phyloP scores from a whole-genome alignment of 345 rosid species.

The Nephelium lappaceum region DNA sequence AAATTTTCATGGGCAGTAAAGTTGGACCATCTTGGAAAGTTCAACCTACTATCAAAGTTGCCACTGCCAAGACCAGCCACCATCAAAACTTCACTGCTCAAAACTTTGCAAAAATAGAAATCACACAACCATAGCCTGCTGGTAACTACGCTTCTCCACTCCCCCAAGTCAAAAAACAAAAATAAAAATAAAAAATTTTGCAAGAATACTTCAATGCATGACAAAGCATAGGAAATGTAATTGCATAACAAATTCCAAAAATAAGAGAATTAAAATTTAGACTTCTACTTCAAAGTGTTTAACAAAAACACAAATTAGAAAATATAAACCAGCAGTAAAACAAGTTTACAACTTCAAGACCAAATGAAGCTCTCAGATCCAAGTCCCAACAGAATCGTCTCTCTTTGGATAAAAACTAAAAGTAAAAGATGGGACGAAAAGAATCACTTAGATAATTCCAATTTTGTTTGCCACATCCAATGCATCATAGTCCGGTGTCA shows the following conservation, averaged over 20 bases:
- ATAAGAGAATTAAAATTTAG: background rate
- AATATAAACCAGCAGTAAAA: background rate
- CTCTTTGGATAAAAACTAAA: background rate
- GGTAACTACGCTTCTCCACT: no score
- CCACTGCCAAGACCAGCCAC: no score
- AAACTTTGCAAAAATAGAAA: no score
- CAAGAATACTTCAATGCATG: background rate
- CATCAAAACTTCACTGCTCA: no score
- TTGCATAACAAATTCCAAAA: background rate
- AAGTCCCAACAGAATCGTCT: conserved; percentile 15
- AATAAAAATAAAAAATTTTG: no score
- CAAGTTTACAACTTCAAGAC: conserved; percentile 14
- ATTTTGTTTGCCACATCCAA: conserved; percentile 98
- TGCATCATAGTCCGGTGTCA: conserved; percentile 91
- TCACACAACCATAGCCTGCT: no score
- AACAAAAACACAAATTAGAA: conserved; percentile 1
- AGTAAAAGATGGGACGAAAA: background rate
- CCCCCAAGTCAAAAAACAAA: no score
- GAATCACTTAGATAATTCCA: conserved; percentile 64
- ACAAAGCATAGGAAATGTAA: background rate
- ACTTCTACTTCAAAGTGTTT: background rate
- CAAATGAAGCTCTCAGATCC: conserved; percentile 9
- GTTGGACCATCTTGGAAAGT: no score
- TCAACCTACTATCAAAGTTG: background rate
- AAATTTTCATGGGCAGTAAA: no score